A percentile compares a stretch with the other conserved stretches of the same genome.
Conservation (phyloP, 768 basidiomycete genomes). For the Boletus insuetus region DNA sequence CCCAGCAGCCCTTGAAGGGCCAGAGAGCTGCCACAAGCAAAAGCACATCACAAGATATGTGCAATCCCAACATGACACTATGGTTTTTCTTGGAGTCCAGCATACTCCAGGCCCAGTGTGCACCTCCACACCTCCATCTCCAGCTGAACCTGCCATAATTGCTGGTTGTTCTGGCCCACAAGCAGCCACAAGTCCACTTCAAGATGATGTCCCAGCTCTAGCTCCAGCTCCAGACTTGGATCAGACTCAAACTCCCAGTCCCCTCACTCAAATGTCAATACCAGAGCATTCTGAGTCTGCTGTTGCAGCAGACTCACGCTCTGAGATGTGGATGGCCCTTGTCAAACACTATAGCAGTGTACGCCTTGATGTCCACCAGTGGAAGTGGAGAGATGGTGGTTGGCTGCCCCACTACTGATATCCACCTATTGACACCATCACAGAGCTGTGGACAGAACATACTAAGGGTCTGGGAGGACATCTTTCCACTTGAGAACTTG, state of each 20-base stretch:
- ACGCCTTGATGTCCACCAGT: constrained; percentile 23
- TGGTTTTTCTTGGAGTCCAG: too few species aligned
- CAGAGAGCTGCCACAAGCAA: background rate
- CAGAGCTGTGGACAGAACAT: constrained; percentile 31
- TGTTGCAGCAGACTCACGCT: background rate
- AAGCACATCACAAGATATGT: background rate
- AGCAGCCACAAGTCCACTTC: too few species aligned
- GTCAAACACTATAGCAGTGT: background rate
- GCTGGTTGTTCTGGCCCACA: too few species aligned
- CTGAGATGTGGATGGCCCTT: background rate
- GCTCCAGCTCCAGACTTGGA: too few species aligned
- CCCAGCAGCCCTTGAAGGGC: background rate
- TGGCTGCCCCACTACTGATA: constrained; percentile 27
- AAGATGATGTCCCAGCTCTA: too few species aligned
- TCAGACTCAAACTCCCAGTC: too few species aligned
- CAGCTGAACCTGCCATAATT: too few species aligned
- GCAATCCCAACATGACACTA: too few species aligned
- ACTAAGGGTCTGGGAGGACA: constrained; percentile 26
- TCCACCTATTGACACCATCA: constrained; percentile 8
- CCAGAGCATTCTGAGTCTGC: too few species aligned
- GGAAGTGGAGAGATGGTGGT: constrained; percentile 22
- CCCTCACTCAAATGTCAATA: too few species aligned
- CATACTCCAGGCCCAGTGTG: too few species aligned
- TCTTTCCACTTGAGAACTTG: constrained; percentile 13
- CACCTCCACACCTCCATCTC: too few species aligned